These are phyloP conservation scores for Boletus huronensis DNA, from an alignment of 768 basidiomycete genomes.

Conservation along the genomic window DNA sequence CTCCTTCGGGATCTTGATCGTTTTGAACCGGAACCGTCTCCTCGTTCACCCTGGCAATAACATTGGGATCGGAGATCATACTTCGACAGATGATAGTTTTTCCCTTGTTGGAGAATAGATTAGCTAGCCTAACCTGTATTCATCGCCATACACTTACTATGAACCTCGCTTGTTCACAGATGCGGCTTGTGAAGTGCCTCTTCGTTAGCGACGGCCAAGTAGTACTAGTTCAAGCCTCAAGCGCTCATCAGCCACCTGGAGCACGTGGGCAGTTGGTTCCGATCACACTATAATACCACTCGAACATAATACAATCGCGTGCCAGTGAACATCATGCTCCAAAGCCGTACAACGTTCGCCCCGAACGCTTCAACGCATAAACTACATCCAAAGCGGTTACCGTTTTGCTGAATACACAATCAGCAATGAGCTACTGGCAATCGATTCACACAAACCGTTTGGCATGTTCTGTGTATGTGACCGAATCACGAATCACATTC, in stretches of 20 bases:
- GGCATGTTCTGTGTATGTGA: constrained; percentile 91
- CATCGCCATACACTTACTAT: background rate
- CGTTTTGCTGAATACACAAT: constrained; percentile 46
- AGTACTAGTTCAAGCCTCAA: no score
- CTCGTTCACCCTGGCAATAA: constrained; percentile 12
- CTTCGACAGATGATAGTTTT: background rate
- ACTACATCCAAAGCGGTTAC: constrained; percentile 85
- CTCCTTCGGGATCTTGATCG: constrained; percentile 25
- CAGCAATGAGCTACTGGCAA: background rate
- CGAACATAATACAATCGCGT: constrained; percentile 5
- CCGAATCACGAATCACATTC: constrained; percentile 80
- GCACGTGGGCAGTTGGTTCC: background rate
- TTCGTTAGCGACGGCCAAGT: background rate
- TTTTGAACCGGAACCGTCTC: constrained; percentile 10
- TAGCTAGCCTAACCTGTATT: background rate
- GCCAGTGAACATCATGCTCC: constrained; percentile 43
- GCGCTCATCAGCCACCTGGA: background rate
- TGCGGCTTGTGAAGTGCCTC: no score
- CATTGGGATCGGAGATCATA: constrained; percentile 22
- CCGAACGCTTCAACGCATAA: constrained; percentile 70
- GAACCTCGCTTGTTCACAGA: background rate
- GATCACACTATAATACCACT: background rate
- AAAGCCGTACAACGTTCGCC: constrained; percentile 79
- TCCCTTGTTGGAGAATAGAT: background rate
- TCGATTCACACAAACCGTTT: constrained; percentile 45